Base-by-base conservation (phyloP, 768 basidiomycete genomes). In the Lactifluus hygrophoroides region DNA sequence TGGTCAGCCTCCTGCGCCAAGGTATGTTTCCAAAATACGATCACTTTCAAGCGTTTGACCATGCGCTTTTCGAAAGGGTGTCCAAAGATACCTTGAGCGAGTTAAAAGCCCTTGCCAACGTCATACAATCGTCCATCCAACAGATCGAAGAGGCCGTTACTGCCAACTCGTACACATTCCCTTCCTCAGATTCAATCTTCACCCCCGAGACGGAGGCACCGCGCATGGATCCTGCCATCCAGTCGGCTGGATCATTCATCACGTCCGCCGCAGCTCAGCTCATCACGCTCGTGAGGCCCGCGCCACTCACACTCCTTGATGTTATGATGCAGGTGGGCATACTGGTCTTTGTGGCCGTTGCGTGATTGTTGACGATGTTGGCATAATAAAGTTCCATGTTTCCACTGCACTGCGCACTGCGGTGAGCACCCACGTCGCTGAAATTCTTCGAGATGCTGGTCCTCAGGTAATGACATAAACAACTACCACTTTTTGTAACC, bases 401-500 rank as follows among this genome's bases (percentile, higher is more conserved):
- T 46, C 17, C 13, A 54, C 54, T 13, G 54, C 54, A 19, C 16
- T 54, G 17, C 23, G 54, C 9, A n/a, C 34, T 46, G 54, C 25
- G 6, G 13, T 46, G 1, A 37, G 6, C 34, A 46, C 34, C 6
- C 54, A 54, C 17, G 54, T 59, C 16, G 56, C 57, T 6, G 61
- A 64, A 13, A 64, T 64, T 44, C 53, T 64, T 35, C 51, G 54
- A 3, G 57, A 61, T 19, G 64, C 61, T 3, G 64, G 64, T 3
- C 21, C 56, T 9, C 19, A 49, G 51, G 61, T 62, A 38, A 44
- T 19, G 32, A 56, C 10, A 16, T 43, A n/a, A 19, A 8, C 19
- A 13, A 25, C 19, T 19, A 14, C 27, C 13, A 7, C 10, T 8
- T 21, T n/a, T 21, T 16, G 19, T 4, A 37, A 37, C 35, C n/a